A percentile compares a stretch with the other conserved stretches of the same genome.
phyloP scores from a whole-genome alignment of 2,329 filamentous ascomycete species.

The Scytalidium sp. region DNA sequence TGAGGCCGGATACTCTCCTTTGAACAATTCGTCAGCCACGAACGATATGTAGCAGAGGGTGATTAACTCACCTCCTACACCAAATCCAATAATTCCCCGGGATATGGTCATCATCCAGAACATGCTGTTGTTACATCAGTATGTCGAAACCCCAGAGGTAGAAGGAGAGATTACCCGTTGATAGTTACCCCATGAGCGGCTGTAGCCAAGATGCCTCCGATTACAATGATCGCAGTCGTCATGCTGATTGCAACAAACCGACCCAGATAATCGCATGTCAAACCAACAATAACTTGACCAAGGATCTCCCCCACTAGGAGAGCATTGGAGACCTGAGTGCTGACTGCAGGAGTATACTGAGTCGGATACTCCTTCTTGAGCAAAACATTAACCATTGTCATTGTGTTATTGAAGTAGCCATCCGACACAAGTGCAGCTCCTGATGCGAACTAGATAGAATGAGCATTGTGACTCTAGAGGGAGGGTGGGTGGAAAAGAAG shows the following conservation, averaged over 20 bases:
- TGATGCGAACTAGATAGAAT: conserved; percentile 19
- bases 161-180: conserved; percentile 26
- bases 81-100: conserved; percentile 45
- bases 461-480: neutral
- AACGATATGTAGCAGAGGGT: neutral
- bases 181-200: conserved; percentile 42
- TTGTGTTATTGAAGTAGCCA: conserved; percentile 33
- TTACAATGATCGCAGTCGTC: conserved; percentile 42
- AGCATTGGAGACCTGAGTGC: conserved; percentile 36
- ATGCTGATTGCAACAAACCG: conserved; percentile 42
- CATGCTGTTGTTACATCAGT: conserved; percentile 31
- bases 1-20: conserved; percentile 44
- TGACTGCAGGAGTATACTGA: conserved; percentile 23
- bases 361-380: conserved; percentile 23
- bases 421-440: conserved; percentile 29
- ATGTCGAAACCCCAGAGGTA: neutral
- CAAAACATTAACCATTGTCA: conserved; percentile 32
- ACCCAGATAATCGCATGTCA: conserved; percentile 43
- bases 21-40: neutral
- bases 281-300: conserved; percentile 36
- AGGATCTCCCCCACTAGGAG: conserved; percentile 39
- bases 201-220: conserved; percentile 42
- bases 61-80: conserved; percentile 34
- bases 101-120: conserved; percentile 51
- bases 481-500: no score